Evolutionary conservation across 1,139 yeast genomes (phyloP), one percentile per base, ranked within the genome.

Genomic region (Kurtzmaniella quercitrusa): DNA sequence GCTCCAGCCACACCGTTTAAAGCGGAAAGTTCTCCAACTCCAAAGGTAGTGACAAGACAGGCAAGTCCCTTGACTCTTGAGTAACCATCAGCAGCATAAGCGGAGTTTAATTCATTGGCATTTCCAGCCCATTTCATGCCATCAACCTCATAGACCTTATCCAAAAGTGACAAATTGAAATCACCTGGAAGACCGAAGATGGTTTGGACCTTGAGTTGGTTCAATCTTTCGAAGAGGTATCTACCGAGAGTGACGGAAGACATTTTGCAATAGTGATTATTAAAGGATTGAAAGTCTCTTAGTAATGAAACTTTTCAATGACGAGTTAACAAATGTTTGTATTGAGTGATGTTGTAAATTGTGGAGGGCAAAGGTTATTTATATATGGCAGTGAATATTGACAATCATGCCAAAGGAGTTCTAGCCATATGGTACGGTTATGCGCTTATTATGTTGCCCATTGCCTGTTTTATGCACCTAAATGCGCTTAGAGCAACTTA

Each of bases 161-260:
- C 93, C 42, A 85, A 70, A 39, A 85, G 65, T 11, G 82, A 68
- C 53, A 85, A 70, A 64, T 85, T 85, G 75, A 84, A 85, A 60
- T 85, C 93, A 51, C 89, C 90, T 10, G 93, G 93, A 34, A 85
- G 85, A 45, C 93, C 93, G 51, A 85, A 82, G 55, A 85, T 71
- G 57, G 93, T 84, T 51, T 75, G 69, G 48, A 83, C 75, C 25
- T 79, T 79, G 42, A 81, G 66, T 61, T 82, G 84, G 55, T 66
- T 65, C 48, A 82, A 68, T 67, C 85, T 73, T 63, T 79, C 85
- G 56, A 82, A 82, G 47, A 82, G 63, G 56, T 79, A 82, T 49
- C 74, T 73, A 55, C 87, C 87, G 54, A 82, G 67, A 39, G 82
- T 65, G 38, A 81, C 61, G 41, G 63, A 53, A 18, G 52, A 42